Conservation (phyloP, 179 eudicot species). For the Corrigiola litoralis region DNA sequence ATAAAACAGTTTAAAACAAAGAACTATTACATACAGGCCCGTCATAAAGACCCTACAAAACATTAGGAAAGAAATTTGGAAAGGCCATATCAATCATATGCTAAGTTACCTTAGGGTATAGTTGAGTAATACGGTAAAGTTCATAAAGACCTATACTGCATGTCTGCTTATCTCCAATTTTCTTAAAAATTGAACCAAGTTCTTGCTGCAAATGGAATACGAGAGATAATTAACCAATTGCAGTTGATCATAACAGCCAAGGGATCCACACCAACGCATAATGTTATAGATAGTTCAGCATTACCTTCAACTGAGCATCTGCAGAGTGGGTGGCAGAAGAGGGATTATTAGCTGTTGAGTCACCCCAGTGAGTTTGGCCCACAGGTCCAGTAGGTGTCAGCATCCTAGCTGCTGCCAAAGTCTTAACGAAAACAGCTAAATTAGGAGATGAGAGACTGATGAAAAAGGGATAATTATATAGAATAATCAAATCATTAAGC, state of each 20-base stretch:
- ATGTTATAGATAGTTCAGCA: neutral
- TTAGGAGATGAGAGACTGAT: neutral
- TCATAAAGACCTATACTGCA: constrained; percentile 95
- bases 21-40: neutral
- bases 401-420: constrained; percentile 97
- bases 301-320: constrained; percentile 87
- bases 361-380: constrained; percentile 93
- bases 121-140: constrained; percentile 81
- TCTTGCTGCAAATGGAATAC: constrained; percentile 69
- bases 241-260: neutral
- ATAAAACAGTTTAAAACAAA: neutral
- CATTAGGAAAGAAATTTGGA: neutral
- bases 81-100: neutral
- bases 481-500: neutral
- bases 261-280: neutral
- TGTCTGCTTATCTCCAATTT: constrained; percentile 97
- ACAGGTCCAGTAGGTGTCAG: constrained; percentile 87
- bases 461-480: neutral
- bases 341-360: constrained; percentile 71
- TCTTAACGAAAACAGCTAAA: constrained; percentile 35
- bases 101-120: constrained; percentile 76
- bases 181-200: constrained; percentile 94
- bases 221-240: neutral
- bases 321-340: constrained; percentile 75
- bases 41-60: neutral